These are phyloP conservation scores for Diplodia corticola DNA, from an alignment of 2,329 filamentous ascomycete species.

Conservation along the genomic window DNA sequence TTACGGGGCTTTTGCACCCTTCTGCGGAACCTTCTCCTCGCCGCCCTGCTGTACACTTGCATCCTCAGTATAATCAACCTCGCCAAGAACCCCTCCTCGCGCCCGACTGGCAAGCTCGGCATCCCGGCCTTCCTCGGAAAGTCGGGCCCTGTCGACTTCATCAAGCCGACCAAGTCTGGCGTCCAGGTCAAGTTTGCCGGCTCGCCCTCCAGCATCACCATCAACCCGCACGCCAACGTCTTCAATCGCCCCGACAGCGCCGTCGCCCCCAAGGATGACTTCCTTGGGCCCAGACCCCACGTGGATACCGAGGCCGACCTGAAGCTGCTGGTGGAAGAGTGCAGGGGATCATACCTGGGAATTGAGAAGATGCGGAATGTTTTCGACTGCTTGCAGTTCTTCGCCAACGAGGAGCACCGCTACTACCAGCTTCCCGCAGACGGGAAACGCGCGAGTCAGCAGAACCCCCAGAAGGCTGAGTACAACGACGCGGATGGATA, in stretches of 20 bases:
- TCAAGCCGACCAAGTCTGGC: slow-evolving; percentile 44
- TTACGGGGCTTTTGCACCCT: slow-evolving; percentile 39
- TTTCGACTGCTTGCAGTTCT: slow-evolving; percentile 54
- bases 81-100: slow-evolving; percentile 42
- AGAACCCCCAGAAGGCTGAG: slow-evolving; percentile 46
- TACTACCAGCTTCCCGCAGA: slow-evolving; percentile 52
- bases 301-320: slow-evolving; percentile 57
- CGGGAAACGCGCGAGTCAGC: slow-evolving; percentile 42
- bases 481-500: slow-evolving; percentile 46
- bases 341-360: slow-evolving; percentile 53
- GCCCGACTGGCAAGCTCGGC: slow-evolving; percentile 43
- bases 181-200: slow-evolving; percentile 47
- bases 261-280: slow-evolving; percentile 54
- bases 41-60: slow-evolving; percentile 43
- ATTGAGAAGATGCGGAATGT: slow-evolving; percentile 58
- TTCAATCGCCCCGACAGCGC: slow-evolving; percentile 55
- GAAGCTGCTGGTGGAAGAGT: slow-evolving; percentile 54
- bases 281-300: slow-evolving; percentile 52
- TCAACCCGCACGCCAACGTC: slow-evolving; percentile 55
- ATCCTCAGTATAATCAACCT: slow-evolving; percentile 46
- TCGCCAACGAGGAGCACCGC: slow-evolving; percentile 50
- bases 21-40: slow-evolving; percentile 46
- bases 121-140: slow-evolving; percentile 46
- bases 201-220: slow-evolving; percentile 45
- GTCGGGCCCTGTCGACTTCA: slow-evolving; percentile 42